Evolutionary conservation across 108 stramenopile species (phyloP).

Genomic region (Nitzschia palea): DNA sequence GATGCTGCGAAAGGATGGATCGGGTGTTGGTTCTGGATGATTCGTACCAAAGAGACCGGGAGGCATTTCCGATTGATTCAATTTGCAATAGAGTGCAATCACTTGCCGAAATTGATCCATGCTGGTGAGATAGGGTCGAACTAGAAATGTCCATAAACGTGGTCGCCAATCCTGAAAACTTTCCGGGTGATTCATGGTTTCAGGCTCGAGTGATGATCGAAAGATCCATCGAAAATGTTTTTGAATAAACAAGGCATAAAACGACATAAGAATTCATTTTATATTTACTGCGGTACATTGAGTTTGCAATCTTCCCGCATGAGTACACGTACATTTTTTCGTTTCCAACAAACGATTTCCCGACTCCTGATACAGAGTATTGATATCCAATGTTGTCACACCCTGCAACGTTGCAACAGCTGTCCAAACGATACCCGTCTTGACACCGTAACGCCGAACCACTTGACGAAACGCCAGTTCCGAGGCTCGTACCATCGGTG

Average conservation of each 20-base stretch:
- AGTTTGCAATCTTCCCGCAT: not conserved
- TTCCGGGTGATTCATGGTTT: constrained; percentile 26
- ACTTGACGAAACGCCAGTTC: constrained; percentile 56
- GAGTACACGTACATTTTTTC: too few relatives aligned
- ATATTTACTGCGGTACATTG: too few relatives aligned
- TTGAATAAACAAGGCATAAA: constrained; percentile 57
- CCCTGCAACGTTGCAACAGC: not conserved
- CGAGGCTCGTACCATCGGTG: constrained; percentile 68
- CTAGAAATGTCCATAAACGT: constrained; percentile 56
- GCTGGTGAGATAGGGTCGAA: constrained; percentile 47
- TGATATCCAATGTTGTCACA: not conserved
- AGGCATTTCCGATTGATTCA: constrained; percentile 26
- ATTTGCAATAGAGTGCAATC: constrained; percentile 48
- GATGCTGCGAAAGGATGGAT: constrained; percentile 15
- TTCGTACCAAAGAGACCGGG: not conserved
- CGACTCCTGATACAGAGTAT: not conserved
- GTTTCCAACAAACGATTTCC: not conserved
- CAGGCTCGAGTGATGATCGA: constrained; percentile 43
- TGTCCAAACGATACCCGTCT: not conserved
- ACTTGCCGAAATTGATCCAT: constrained; percentile 56
- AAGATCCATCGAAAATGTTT: constrained; percentile 69
- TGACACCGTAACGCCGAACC: constrained; percentile 39
- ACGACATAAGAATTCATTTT: too few relatives aligned
- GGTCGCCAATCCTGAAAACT: constrained; percentile 44
- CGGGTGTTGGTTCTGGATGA: not conserved